A percentile compares a stretch with the other conserved stretches of the same genome.
phyloP scores from a whole-genome alignment of 164 flowering plant species.

The Sextonia rubra region DNA sequence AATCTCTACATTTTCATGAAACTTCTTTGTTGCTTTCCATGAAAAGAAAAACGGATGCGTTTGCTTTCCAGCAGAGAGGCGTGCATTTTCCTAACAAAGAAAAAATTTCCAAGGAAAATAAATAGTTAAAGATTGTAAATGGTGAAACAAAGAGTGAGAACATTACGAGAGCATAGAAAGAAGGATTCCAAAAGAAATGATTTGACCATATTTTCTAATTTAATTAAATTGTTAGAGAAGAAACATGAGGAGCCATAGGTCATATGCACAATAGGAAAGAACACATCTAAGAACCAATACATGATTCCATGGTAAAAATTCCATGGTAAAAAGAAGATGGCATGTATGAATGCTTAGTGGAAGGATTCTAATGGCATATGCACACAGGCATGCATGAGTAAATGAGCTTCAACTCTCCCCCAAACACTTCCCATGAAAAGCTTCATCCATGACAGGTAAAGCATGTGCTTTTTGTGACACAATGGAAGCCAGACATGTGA shows the following conservation, averaged over 20 bases:
- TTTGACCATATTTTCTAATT: not conserved
- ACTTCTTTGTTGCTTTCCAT: constrained; percentile 46
- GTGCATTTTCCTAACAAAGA: constrained; percentile 70
- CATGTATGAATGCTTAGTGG: no score
- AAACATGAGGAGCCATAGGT: not conserved
- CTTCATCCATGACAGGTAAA: no score
- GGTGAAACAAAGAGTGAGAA: not conserved
- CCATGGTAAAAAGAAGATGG: no score
- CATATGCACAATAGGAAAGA: no score
- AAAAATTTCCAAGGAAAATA: not conserved
- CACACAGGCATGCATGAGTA: no score
- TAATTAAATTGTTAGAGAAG: not conserved
- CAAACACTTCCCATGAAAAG: no score
- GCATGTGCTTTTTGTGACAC: no score
- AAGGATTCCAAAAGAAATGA: not conserved
- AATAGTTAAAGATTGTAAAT: not conserved
- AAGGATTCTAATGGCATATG: no score
- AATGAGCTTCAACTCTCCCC: no score
- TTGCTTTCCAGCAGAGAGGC: constrained; percentile 66
- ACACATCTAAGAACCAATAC: no score
- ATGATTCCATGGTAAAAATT: no score
- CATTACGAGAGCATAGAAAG: not conserved
- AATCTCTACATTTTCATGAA: constrained; percentile 25
- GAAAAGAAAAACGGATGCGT: constrained; percentile 83
- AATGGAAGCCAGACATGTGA: no score